Conservation (phyloP, 805 yeast species). For the Zygosaccharomyces kombuchaensis region DNA sequence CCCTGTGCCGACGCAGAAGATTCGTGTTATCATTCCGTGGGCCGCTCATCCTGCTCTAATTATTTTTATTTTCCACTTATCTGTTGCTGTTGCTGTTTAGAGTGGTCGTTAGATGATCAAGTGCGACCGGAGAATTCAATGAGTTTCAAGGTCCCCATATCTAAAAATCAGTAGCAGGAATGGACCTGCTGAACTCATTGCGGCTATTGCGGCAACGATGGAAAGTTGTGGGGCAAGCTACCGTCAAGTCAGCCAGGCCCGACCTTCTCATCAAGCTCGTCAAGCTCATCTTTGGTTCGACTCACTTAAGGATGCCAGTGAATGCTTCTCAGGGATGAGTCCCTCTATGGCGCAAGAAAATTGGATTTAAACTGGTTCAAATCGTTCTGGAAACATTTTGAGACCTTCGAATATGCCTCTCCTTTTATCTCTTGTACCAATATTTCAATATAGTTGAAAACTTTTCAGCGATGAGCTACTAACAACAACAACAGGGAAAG, state of each 20-base stretch:
- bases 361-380: too few species aligned
- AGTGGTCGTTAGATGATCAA: not conserved
- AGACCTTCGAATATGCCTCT: not conserved
- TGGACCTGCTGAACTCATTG: not conserved
- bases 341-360: too few species aligned
- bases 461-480: conserved; percentile 6
- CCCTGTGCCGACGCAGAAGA: conserved; percentile 24
- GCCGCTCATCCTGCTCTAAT: conserved; percentile 1
- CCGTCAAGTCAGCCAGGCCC: not conserved
- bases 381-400: not conserved
- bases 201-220: not conserved
- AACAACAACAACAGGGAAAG: not conserved
- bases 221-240: not conserved
- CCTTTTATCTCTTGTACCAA: not conserved
- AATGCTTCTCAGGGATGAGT: not conserved
- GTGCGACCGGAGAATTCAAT: conserved; percentile 1
- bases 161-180: not conserved
- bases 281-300: not conserved
- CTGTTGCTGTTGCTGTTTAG: not conserved
- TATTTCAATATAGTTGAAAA: not conserved
- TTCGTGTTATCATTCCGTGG: conserved; percentile 8
- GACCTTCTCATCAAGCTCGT: not conserved
- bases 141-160: not conserved
- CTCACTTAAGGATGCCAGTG: not conserved
- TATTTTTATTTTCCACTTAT: not conserved